Percentiles rank a stretch among this genome's conserved stretches.
phyloP scores from a whole-genome alignment of 2,329 filamentous ascomycete species.

The Pseudogymnoascus sp. region DNA sequence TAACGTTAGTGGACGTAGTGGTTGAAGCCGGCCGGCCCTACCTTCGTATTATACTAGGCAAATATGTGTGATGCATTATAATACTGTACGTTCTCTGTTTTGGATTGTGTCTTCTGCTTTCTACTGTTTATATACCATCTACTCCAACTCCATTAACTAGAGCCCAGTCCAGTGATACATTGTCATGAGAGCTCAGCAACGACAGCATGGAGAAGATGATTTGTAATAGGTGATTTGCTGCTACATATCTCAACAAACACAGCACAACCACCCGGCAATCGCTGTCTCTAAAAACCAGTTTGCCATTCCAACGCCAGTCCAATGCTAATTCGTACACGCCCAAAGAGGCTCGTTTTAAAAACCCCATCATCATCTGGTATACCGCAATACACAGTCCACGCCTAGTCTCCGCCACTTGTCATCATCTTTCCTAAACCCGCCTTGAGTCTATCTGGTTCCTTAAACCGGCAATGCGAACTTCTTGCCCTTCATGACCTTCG shows the following conservation, averaged over 20 bases:
- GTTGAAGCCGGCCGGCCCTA: no score
- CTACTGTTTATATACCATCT: no score
- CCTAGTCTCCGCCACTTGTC: neutral
- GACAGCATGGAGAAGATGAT: neutral
- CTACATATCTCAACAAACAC: neutral
- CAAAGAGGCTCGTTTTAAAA: neutral
- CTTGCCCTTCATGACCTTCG: conserved; percentile 83
- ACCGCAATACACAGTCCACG: neutral
- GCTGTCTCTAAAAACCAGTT: conserved; percentile 2
- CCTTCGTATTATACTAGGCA: no score
- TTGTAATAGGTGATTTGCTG: neutral
- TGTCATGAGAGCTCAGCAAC: no score
- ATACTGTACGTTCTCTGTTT: no score
- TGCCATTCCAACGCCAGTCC: conserved; percentile 8
- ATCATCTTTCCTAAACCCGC: neutral
- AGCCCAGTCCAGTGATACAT: no score
- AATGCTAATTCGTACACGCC: conserved; percentile 4
- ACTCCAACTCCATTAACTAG: no score
- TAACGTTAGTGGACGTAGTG: no score
- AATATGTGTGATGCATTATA: no score
- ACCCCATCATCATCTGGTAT: neutral
- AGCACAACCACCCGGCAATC: neutral
- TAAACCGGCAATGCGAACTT: conserved; percentile 81
- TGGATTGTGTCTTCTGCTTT: no score
- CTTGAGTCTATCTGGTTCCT: conserved; percentile 19